Evolutionary conservation across 257 asterid genomes (phyloP).

Genomic region (Solanum dulcamara): DNA sequence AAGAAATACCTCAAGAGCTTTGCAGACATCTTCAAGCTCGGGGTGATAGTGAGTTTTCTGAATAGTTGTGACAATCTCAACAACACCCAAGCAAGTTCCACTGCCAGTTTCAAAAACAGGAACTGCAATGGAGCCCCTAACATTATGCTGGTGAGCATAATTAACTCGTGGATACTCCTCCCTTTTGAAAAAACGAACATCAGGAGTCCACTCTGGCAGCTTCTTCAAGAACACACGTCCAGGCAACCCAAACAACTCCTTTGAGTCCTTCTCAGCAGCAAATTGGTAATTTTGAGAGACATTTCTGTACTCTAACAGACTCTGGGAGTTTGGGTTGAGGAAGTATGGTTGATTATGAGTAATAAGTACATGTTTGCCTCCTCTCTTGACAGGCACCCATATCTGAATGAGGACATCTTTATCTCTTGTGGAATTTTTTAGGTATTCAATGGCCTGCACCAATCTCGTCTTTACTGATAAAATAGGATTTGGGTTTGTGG

Average conservation of each 20-base stretch:
- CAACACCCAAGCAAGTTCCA: conserved; percentile 70
- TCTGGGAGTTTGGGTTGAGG: conserved; percentile 28
- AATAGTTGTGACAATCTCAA: conserved; percentile 56
- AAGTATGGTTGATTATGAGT: conserved; percentile 56
- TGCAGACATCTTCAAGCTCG: conserved; percentile 51
- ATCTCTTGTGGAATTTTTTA: conserved; percentile 33
- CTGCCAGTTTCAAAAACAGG: conserved; percentile 61
- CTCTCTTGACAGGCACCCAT: conserved; percentile 63
- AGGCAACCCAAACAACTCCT: conserved; percentile 47
- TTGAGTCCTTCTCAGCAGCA: conserved; percentile 47
- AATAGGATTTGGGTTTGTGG: conserved; percentile 17
- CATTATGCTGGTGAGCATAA: conserved; percentile 39
- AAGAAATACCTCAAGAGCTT: conserved; percentile 53
- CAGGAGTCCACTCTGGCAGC: conserved; percentile 78
- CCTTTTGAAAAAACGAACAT: conserved; percentile 48
- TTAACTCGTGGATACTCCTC: conserved; percentile 61
- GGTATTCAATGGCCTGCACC: conserved; percentile 46
- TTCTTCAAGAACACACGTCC: conserved; percentile 70
- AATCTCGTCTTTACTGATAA: conserved; percentile 30
- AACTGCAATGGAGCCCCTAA: conserved; percentile 66
- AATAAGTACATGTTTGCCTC: conserved; percentile 46
- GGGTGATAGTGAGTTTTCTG: conserved; percentile 44
- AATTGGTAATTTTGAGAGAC: conserved; percentile 39
- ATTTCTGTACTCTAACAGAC: conserved; percentile 46
- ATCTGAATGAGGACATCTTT: conserved; percentile 56